Evolutionary conservation across 1,139 yeast genomes (phyloP).

Genomic region (Pichia sp.): DNA sequence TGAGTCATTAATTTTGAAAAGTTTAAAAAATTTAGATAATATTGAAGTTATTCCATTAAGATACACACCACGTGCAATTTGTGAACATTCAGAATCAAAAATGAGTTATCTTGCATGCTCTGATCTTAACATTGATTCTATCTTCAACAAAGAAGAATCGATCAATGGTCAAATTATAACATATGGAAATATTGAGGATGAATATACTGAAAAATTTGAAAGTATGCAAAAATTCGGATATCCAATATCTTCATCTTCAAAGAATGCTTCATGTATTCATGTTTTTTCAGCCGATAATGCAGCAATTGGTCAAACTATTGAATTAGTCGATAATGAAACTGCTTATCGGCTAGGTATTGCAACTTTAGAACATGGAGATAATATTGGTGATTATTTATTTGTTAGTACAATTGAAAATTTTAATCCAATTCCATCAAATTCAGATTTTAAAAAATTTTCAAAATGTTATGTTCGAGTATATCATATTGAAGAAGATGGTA

Average conservation of each 20-base stretch:
- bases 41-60: slow-evolving; percentile 40
- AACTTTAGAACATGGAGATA: slow-evolving; percentile 31
- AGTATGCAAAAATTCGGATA: slow-evolving; percentile 39
- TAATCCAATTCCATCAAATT: slow-evolving; percentile 27
- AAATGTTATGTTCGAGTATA: slow-evolving; percentile 41
- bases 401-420: slow-evolving; percentile 44
- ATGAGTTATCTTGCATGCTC: slow-evolving; percentile 41
- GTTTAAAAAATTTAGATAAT: slow-evolving; percentile 42
- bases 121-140: slow-evolving; percentile 38
- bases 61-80: slow-evolving; percentile 49
- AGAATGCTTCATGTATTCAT: slow-evolving; percentile 53
- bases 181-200: slow-evolving; percentile 11
- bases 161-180: slow-evolving; percentile 29
- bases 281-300: slow-evolving; percentile 37
- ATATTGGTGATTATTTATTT: slow-evolving; percentile 36
- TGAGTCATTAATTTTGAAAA: slow-evolving; percentile 14
- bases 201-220: slow-evolving; percentile 18
- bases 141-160: slow-evolving; percentile 22
- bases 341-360: slow-evolving; percentile 36
- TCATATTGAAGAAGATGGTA: slow-evolving; percentile 35
- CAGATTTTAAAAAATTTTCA: slow-evolving; percentile 26
- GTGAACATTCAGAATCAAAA: slow-evolving; percentile 24
- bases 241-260: slow-evolving; percentile 22
- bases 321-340: slow-evolving; percentile 38
- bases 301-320: slow-evolving; percentile 37